Evolutionary conservation across 345 rosid species (phyloP).

Genomic region (Eucalyptus tenuipes): DNA sequence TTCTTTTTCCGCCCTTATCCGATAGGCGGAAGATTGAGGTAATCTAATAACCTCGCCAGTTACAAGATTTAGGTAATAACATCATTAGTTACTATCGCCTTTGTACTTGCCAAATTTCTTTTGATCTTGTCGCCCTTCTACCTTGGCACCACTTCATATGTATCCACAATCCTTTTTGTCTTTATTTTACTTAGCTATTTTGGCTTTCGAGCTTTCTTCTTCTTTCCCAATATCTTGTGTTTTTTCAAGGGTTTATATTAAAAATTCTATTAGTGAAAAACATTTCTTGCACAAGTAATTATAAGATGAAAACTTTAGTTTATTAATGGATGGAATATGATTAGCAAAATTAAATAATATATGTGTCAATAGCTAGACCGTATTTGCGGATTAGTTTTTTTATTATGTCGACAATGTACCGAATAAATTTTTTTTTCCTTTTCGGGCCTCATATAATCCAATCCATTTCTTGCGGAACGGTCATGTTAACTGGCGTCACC

Average conservation of each 20-base stretch:
- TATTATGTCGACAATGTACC: neutral
- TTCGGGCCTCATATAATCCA: neutral
- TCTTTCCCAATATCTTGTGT: neutral
- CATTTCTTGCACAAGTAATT: neutral
- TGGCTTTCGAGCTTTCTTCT: neutral
- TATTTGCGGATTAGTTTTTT: neutral
- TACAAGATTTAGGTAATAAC: neutral
- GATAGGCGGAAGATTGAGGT: neutral
- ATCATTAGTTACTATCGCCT: neutral
- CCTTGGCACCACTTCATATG: neutral
- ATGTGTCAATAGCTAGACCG: neutral
- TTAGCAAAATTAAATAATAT: neutral
- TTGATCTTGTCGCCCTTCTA: neutral
- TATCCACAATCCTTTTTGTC: too few relatives aligned
- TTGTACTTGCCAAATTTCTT: neutral
- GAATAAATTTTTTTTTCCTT: neutral
- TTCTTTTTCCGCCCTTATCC: neutral
- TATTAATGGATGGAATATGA: neutral
- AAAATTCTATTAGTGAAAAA: neutral
- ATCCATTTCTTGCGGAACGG: neutral
- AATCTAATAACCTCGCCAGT: neutral
- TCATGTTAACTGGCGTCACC: neutral
- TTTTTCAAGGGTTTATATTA: neutral
- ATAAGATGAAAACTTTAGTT: neutral
- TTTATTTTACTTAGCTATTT: neutral